Conservation (phyloP, 78 protist species). For the Andalucia godoyi region DNA sequence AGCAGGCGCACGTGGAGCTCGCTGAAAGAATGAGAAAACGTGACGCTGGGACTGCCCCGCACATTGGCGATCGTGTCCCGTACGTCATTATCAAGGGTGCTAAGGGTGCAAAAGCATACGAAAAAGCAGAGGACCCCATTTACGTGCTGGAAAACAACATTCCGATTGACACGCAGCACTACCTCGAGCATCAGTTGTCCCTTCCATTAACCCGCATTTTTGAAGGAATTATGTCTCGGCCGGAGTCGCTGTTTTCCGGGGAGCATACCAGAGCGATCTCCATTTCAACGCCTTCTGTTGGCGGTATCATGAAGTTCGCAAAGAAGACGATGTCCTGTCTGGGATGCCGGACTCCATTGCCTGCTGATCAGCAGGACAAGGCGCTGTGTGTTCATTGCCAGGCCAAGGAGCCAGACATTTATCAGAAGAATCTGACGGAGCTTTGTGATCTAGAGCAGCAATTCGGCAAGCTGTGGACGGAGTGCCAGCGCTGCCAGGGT, state of each 20-base stretch:
- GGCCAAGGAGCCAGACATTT: slow-evolving; percentile 40
- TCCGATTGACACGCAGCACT: slow-evolving; percentile 91
- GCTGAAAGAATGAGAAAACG: slow-evolving; percentile 92
- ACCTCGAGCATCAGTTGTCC: slow-evolving; percentile 88
- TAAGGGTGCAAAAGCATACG: slow-evolving; percentile 77
- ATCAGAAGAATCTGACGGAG: slow-evolving; percentile 19
- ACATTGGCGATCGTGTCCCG: slow-evolving; percentile 97
- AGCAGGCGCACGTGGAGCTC: slow-evolving; percentile 92
- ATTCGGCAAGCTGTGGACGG: slow-evolving; percentile 84
- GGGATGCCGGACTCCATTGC: slow-evolving; percentile 33
- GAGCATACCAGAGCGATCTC: slow-evolving; percentile 86
- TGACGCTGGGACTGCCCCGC: slow-evolving; percentile 88
- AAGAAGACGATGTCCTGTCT: slow-evolving; percentile 32
- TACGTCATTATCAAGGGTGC: slow-evolving; percentile 89
- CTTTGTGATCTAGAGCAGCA: slow-evolving; percentile 39
- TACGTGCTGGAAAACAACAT: slow-evolving; percentile 89
- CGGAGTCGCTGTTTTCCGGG: slow-evolving; percentile 34
- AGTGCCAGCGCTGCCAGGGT: slow-evolving; percentile 96
- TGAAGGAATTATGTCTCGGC: slow-evolving; percentile 69
- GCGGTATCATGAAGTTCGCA: slow-evolving; percentile 51
- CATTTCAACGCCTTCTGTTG: slow-evolving; percentile 34
- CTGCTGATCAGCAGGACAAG: neutral
- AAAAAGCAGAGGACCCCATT: slow-evolving; percentile 97
- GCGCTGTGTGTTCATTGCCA: slow-evolving; percentile 46
- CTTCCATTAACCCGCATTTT: slow-evolving; percentile 88